phyloP scores from a whole-genome alignment of 2,329 filamentous ascomycete species.

The Clonostachys byssicola region DNA sequence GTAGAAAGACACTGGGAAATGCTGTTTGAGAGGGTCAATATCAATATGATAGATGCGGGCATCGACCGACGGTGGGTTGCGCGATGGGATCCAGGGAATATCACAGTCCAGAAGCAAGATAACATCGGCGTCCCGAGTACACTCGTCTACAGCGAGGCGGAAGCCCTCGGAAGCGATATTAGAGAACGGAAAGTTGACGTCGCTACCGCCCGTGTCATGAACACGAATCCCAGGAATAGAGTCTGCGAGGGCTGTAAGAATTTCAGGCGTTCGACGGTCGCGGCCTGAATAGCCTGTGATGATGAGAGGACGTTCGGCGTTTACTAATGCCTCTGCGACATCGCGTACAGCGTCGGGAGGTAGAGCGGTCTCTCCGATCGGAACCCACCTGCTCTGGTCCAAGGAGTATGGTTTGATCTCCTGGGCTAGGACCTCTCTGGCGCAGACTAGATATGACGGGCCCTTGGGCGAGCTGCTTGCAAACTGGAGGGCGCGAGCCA shows the following conservation, averaged over 20 bases:
- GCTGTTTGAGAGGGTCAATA: slow-evolving; percentile 62
- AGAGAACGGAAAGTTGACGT: slow-evolving; percentile 75
- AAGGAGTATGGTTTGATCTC: slow-evolving; percentile 72
- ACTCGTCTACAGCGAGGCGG: slow-evolving; percentile 66
- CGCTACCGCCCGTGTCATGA: slow-evolving; percentile 71
- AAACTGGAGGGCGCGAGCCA: slow-evolving; percentile 80
- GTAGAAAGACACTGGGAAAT: slow-evolving; percentile 73
- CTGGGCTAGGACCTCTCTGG: slow-evolving; percentile 81
- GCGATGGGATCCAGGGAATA: slow-evolving; percentile 89
- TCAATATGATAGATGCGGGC: slow-evolving; percentile 61
- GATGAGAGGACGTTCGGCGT: slow-evolving; percentile 62
- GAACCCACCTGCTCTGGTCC: slow-evolving; percentile 65
- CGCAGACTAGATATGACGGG: slow-evolving; percentile 74
- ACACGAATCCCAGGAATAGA: slow-evolving; percentile 66
- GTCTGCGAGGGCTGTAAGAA: slow-evolving; percentile 64
- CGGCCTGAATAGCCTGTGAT: slow-evolving; percentile 70
- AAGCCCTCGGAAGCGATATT: slow-evolving; percentile 68
- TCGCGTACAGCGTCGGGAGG: slow-evolving; percentile 42
- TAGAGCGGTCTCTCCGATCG: slow-evolving; percentile 62
- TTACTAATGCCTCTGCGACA: slow-evolving; percentile 60
- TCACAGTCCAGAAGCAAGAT: slow-evolving; percentile 87
- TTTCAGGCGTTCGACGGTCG: slow-evolving; percentile 57
- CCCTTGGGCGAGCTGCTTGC: slow-evolving; percentile 73
- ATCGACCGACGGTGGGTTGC: slow-evolving; percentile 48
- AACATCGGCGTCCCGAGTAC: slow-evolving; percentile 73